A percentile compares a stretch with the other conserved stretches of the same genome.
Conservation (phyloP, 768 basidiomycete species). For the Polyporus arcularius region DNA sequence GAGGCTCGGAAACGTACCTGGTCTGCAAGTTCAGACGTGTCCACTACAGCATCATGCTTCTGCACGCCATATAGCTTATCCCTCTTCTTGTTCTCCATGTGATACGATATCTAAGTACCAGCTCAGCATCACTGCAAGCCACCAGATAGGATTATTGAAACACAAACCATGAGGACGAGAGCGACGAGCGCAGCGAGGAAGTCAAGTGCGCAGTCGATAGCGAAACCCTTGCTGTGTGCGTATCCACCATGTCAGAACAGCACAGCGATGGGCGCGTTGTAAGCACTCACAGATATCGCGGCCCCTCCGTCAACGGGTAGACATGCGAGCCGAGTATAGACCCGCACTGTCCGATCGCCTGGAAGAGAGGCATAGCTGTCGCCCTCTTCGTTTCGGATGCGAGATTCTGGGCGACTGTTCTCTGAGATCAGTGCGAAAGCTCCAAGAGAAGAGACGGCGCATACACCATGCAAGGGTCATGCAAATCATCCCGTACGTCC, state of each 20-base stretch:
- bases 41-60: constrained; percentile 24
- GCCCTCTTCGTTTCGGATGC: constrained; percentile 79
- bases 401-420: constrained; percentile 68
- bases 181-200: constrained; percentile 58
- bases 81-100: constrained; percentile 45
- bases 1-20: constrained; percentile 11
- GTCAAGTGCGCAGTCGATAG: constrained; percentile 52
- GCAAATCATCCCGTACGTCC: constrained; percentile 75
- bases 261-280: background rate
- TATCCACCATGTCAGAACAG: background rate
- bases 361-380: constrained; percentile 74
- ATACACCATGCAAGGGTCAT: constrained; percentile 74
- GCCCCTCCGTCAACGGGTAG: constrained; percentile 63
- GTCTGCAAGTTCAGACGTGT: constrained; percentile 28
- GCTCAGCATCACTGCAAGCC: too few relatives aligned
- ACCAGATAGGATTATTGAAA: background rate
- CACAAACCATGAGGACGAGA: constrained; percentile 49
- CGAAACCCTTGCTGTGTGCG: constrained; percentile 4
- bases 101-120: constrained; percentile 55
- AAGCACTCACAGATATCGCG: constrained; percentile 58
- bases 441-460: background rate
- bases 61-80: constrained; percentile 27
- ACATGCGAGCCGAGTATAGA: constrained; percentile 72
- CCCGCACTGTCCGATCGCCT: constrained; percentile 79
- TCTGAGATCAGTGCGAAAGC: background rate